Evolutionary conservation across 2,329 filamentous ascomycete species (phyloP), one percentile per base, ranked within the genome.

Genomic region (Penicillium sp.): DNA sequence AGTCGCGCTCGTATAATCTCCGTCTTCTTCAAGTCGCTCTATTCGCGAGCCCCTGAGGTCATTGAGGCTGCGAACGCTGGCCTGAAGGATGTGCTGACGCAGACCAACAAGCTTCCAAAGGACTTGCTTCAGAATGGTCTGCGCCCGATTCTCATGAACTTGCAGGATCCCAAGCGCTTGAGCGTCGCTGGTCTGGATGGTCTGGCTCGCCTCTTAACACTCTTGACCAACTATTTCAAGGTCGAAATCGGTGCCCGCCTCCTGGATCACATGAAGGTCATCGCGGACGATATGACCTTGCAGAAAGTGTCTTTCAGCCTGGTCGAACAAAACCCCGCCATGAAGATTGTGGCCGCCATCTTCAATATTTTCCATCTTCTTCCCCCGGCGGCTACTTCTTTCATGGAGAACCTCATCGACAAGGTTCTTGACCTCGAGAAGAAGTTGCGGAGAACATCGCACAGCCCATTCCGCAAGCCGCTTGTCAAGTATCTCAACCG

Each of bases 191-290:
- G 93, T 2, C 81, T 99, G 4, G 93, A 98, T 73, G 96, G 96
- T 28, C 81, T 99, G 35, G 93, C 93, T 17, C 88, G 94, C 41
- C 83, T 99, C 1, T 78, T 99, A 61, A 94, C 95, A 64, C 83
- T 99, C 1, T 82, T 99, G 17, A 99, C 94, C 0, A 98, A 95
- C 60, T 99, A 99, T 75, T 99, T 99, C 79, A 99, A 99, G 77
- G 93, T 98, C 0, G 95, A 99, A 73, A 99, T 99, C 55, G 96
- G 95, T 6, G 86, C 91, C 22, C 87, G 95, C 25, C 79, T 99
- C n/a, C 82, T 99, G 10, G 94, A 98, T 64, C 95, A 99, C 69
- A 90, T 97, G 77, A 94, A 94, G 72, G 86, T 89, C 11, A 92
- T 99, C 64, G 93, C 94, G 1, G 92, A 97, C 59, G 85, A 90